Percentiles rank a stretch among this genome's conserved stretches.
Evolutionary conservation across 2,329 filamentous ascomycete species (phyloP).

Genomic region (Penicillium expansum): DNA sequence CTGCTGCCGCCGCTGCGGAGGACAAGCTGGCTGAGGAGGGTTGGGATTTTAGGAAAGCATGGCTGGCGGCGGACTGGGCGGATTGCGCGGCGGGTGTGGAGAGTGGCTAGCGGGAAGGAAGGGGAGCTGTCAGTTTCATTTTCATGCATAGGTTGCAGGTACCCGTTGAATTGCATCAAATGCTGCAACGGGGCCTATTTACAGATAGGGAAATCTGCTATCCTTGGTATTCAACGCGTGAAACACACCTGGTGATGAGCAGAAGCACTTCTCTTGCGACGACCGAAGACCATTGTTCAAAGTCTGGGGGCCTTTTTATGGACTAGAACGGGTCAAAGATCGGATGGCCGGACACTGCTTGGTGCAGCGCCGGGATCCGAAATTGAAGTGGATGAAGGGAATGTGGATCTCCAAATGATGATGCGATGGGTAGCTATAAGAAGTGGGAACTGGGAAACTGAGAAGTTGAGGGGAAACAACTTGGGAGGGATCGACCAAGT

Average conservation of each 20-base stretch:
- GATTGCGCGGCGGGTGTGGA: slow-evolving; percentile 65
- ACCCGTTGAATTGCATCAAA: slow-evolving; percentile 2
- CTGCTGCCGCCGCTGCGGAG: slow-evolving; percentile 80
- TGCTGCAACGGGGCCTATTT: neutral
- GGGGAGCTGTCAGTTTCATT: slow-evolving; percentile 13
- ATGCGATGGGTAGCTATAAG: slow-evolving; percentile 1
- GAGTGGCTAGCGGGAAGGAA: slow-evolving; percentile 52
- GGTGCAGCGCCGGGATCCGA: slow-evolving; percentile 25
- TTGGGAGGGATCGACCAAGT: neutral
- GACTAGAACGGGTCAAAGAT: neutral
- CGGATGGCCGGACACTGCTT: slow-evolving; percentile 24
- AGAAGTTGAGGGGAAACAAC: slow-evolving; percentile 6
- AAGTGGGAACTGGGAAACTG: neutral
- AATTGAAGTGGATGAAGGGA: slow-evolving; percentile 14
- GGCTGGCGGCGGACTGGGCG: slow-evolving; percentile 75
- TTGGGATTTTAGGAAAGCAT: slow-evolving; percentile 72
- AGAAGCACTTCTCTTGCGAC: slow-evolving; percentile 37
- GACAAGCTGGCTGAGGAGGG: slow-evolving; percentile 67
- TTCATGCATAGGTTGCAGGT: slow-evolving; percentile 9
- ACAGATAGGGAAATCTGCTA: neutral
- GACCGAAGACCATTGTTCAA: slow-evolving; percentile 39
- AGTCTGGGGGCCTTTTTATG: neutral
- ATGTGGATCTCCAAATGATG: slow-evolving; percentile 6
- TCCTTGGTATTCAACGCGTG: neutral
- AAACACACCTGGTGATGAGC: slow-evolving; percentile 41